phyloP scores from a whole-genome alignment of 169 alveolate genomes.

The Hammondia hammondi region DNA sequence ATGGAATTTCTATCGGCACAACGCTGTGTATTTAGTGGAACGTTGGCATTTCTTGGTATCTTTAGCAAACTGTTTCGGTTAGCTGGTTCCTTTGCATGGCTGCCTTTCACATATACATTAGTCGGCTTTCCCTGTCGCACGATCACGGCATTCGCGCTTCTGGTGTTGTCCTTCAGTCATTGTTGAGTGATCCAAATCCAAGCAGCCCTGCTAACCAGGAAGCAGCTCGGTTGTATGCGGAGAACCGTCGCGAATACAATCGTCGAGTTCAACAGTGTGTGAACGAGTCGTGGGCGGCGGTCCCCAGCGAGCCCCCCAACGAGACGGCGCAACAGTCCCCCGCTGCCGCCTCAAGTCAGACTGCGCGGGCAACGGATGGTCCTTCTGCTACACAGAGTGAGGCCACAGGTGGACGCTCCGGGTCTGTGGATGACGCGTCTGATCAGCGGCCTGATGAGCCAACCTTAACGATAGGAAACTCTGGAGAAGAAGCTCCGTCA shows the following conservation, averaged over 20 bases:
- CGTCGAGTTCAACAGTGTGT: slow-evolving; percentile 71
- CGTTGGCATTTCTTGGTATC: too few relatives aligned
- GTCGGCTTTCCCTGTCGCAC: neutral
- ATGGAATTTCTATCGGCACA: too few relatives aligned
- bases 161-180: slow-evolving; percentile 80
- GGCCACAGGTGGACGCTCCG: neutral
- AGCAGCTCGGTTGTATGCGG: slow-evolving; percentile 95
- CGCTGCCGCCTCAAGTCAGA: neutral
- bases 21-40: too few relatives aligned
- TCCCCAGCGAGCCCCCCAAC: neutral
- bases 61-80: too few relatives aligned
- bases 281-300: slow-evolving; percentile 58
- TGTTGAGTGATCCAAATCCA: slow-evolving; percentile 96
- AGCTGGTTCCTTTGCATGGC: too few relatives aligned
- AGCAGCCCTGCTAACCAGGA: slow-evolving; percentile 96
- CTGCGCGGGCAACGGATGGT: neutral
- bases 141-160: neutral
- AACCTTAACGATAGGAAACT: neutral
- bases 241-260: slow-evolving; percentile 87
- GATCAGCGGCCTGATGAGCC: neutral
- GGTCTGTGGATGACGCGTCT: neutral
- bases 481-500: neutral
- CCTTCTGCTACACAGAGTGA: neutral
- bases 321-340: neutral
- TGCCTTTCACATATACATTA: too few relatives aligned